Percentiles rank a stretch among this genome's conserved stretches.
Conservation (phyloP, 1,139 yeast species). For the Blastobotrys aristatus region DNA sequence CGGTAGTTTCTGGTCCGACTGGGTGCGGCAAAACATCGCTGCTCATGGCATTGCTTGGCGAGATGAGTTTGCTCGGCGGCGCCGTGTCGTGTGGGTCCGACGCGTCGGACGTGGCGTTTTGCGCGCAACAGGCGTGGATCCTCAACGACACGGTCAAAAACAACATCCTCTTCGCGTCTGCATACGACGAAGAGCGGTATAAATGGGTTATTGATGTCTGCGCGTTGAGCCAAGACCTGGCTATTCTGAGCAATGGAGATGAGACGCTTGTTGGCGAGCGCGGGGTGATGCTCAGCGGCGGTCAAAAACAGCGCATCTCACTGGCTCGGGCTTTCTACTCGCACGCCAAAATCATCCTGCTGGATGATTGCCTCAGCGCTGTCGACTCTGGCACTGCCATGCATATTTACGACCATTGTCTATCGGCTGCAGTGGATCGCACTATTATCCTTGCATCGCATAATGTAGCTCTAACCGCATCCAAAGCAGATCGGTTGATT, state of each 20-base stretch:
- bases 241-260: constrained; percentile 60
- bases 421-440: constrained; percentile 68
- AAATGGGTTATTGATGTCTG: constrained; percentile 74
- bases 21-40: constrained; percentile 94
- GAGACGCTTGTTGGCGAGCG: constrained; percentile 88
- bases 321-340: no score
- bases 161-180: constrained; percentile 63
- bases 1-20: constrained; percentile 89
- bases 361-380: constrained; percentile 94
- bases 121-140: constrained; percentile 91
- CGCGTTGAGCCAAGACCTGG: constrained; percentile 71
- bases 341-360: constrained; percentile 66
- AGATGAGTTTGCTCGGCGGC: constrained; percentile 74
- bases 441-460: constrained; percentile 90
- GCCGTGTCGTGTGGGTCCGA: constrained; percentile 76
- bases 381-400: no score
- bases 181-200: constrained; percentile 63
- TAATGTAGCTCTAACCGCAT: constrained; percentile 78
- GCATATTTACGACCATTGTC: constrained; percentile 86
- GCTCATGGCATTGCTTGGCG: constrained; percentile 85
- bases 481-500: constrained; percentile 70
- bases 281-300: constrained; percentile 87
- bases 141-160: constrained; percentile 81
- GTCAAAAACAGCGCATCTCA: no score
- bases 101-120: constrained; percentile 83